Evolutionary conservation across 768 basidiomycete genomes (phyloP).

Genomic region (Gelatoporia subvermispora): DNA sequence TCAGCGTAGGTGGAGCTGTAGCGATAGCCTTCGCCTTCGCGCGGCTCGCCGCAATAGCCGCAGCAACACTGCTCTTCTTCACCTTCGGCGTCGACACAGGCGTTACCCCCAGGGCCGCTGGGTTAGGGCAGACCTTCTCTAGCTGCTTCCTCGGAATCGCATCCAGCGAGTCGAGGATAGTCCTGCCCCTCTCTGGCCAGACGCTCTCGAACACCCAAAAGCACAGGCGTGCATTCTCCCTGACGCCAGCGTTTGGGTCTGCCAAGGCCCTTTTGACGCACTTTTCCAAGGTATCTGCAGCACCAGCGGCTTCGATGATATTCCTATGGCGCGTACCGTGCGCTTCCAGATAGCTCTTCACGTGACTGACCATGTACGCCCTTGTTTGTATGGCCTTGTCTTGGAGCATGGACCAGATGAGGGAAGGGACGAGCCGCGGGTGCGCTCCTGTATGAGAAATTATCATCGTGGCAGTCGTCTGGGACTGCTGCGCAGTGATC

Average conservation of each 20-base stretch:
- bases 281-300: constrained; percentile 69
- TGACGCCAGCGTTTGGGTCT: constrained; percentile 78
- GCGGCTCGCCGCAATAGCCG: constrained; percentile 85
- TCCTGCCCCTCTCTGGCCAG: constrained; percentile 67
- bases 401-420: constrained; percentile 62
- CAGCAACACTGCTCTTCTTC: constrained; percentile 81
- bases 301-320: constrained; percentile 64
- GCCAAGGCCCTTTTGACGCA: constrained; percentile 64
- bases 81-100: constrained; percentile 44
- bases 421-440: constrained; percentile 61
- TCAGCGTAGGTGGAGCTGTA: constrained; percentile 70
- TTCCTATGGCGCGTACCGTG: constrained; percentile 64
- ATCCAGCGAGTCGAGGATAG: constrained; percentile 67
- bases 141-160: constrained; percentile 68
- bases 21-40: constrained; percentile 85
- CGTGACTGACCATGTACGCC: constrained; percentile 58
- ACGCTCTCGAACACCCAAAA: constrained; percentile 80
- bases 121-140: constrained; percentile 77
- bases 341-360: constrained; percentile 68
- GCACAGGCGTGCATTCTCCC: constrained; percentile 61
- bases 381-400: constrained; percentile 83
- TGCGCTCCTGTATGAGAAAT: constrained; percentile 67
- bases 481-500: constrained; percentile 82
- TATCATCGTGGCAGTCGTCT: constrained; percentile 62
- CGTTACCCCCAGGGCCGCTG: constrained; percentile 31